Base-by-base conservation (phyloP, 2,329 filamentous ascomycete species). In the Alternaria brassicicola region DNA sequence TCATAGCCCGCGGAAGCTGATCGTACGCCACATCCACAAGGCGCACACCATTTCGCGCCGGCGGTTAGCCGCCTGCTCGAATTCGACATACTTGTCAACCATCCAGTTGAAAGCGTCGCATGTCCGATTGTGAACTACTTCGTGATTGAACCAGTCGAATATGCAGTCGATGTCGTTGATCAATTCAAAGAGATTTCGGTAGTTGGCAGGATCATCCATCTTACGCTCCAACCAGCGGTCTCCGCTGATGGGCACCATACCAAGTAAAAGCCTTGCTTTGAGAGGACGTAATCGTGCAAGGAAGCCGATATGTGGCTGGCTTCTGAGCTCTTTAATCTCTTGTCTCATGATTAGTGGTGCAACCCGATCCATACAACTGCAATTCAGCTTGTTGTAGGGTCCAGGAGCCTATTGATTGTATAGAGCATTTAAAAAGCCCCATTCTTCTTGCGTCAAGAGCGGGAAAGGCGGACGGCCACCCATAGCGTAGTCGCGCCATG, bases 181-280 rank as follows among this genome's bases (percentile, higher is more conserved):
- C n/a, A 67, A 30, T 28, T 68, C 64, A 12, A 63, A 56, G 7
- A 67, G 47, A 15, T 58, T 56, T 6, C 47, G 46, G 17, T 61
- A 62, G 26, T 68, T 68, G 23, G 59, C 52, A 13, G 66, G 62
- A 15, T 68, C 64, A 31, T 64, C 64, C 52, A 70, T 62, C 23
- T 53, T 60, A 31, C 58, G 62, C 17, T 66, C 57, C 13, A 58
- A 21, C 62, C 64, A 70, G 10, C 65, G 61, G 17, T 62, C 57
- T 31, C 52, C 52, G 10, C 48, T 63, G 23, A 70, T 54, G 0
- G 67, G 65, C 7, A 61, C 62, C 62, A 64, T 64, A 6, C 67
- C 64, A 9, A 58, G 55, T 56, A 56, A 57, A 3, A 70, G 9
- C 45, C 61, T 65, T 26, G 54, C 52, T 41, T 55, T 61, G 26